Evolutionary conservation across 768 basidiomycete genomes (phyloP), one percentile per base, ranked within the genome.

Genomic region (Suillus hirtellus): DNA sequence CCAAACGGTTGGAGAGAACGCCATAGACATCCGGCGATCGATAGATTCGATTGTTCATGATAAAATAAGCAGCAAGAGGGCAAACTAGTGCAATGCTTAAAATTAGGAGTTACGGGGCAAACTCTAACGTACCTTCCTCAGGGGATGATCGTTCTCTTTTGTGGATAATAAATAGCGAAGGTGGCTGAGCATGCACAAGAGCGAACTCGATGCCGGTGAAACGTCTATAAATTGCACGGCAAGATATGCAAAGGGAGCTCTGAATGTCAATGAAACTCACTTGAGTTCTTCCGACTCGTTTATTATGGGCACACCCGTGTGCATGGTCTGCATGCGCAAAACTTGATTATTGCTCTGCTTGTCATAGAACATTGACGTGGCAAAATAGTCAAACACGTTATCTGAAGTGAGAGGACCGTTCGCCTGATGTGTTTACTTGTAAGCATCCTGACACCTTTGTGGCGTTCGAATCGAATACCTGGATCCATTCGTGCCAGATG

Each of bases 321-420:
- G 89, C 79, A 90, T 89, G 0, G 92, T 95, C 75, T 96, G 95
- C 95, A 96, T 96, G 68, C 93, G 89, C 50, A 96, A 79, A 37
- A 91, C 88, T 69, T 95, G 92, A 75, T 96, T 96, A 75, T 90
- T 95, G 78, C 91, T 94, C 76, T 92, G 90, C 75, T 93, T 93
- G 77, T 96, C 94, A 73, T 94, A 96, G 79, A 95, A 96, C 86
- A 94, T 94, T 35, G 93, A 95, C 1, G 86, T 86, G 14, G 89
- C 81, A 73, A 96, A 96, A 79, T 96, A 96, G 62, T 95, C 93
- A 66, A 96, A 88, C 59, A 92, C 93, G 71, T 89, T 92, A 67
- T 91, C 85, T 2, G 81, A 74, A 9, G 89, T 87, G 68, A 95
- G 81, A 3, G 89, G 89, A 4, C 92, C 93, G 65, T 92, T 86